Conservation (phyloP, 2,329 filamentous ascomycete genomes). For the Thielaviopsis ethacetica region DNA sequence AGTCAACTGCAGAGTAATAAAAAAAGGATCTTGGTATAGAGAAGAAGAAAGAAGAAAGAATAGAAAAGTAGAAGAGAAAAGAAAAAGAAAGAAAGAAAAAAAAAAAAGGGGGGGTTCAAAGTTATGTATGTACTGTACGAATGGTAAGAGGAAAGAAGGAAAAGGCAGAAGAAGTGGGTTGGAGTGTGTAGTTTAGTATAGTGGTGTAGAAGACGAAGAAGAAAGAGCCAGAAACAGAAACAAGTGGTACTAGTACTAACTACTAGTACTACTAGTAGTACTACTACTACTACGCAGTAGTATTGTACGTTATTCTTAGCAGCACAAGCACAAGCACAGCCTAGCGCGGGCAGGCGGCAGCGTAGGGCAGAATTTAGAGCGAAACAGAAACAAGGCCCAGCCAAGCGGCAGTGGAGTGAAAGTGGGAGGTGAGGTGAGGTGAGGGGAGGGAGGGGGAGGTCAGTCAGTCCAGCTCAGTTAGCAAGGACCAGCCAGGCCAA, state of each 20-base stretch:
- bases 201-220: too few species aligned
- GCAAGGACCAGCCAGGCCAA: too few species aligned
- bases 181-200: too few species aligned
- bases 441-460: not conserved
- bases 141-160: not conserved
- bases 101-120: not conserved
- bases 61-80: not conserved
- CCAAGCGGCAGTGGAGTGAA: not conserved
- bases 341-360: too few species aligned
- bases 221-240: constrained; percentile 2
- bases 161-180: constrained; percentile 4
- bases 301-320: too few species aligned
- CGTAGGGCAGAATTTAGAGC: too few species aligned
- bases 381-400: too few species aligned
- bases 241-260: too few species aligned
- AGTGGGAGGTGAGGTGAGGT: too few species aligned
- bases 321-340: too few species aligned
- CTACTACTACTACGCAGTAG: too few species aligned
- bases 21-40: constrained; percentile 7
- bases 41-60: constrained; percentile 4
- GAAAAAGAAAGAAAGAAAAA: not conserved
- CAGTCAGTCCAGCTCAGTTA: not conserved
- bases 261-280: too few species aligned
- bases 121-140: not conserved
- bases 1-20: constrained; percentile 11